These are phyloP conservation scores for Ogataea pilisensis DNA, from an alignment of 805 yeast species.

Conservation along the genomic window DNA sequence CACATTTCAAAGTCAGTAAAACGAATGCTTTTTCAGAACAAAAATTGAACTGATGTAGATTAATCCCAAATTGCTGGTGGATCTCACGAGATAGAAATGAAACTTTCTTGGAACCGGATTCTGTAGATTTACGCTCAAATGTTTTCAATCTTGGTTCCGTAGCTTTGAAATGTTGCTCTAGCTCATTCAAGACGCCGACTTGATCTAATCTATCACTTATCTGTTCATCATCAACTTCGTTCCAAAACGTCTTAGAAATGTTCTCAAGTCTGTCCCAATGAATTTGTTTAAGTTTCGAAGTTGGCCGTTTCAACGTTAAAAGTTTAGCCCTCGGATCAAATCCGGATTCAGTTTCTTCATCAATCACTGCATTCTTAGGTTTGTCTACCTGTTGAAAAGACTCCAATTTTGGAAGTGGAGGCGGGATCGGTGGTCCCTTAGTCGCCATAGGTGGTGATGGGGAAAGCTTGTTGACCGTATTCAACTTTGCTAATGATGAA, in stretches of 20 bases:
- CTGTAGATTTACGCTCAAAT: slow-evolving; percentile 30
- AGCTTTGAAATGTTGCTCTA: slow-evolving; percentile 55
- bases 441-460: background rate
- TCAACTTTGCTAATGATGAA: slow-evolving; percentile 3
- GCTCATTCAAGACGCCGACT: slow-evolving; percentile 61
- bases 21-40: slow-evolving; percentile 53
- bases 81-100: slow-evolving; percentile 64
- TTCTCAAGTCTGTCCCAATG: slow-evolving; percentile 77
- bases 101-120: slow-evolving; percentile 43
- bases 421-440: background rate
- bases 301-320: slow-evolving; percentile 16
- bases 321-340: slow-evolving; percentile 2
- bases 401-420: slow-evolving; percentile 7
- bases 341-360: background rate
- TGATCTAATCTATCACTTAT: slow-evolving; percentile 48
- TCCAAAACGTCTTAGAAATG: slow-evolving; percentile 64
- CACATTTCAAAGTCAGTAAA: slow-evolving; percentile 55
- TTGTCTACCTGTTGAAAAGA: background rate
- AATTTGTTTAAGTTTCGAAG: slow-evolving; percentile 60
- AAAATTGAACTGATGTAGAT: slow-evolving; percentile 58
- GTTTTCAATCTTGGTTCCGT: slow-evolving; percentile 22
- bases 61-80: slow-evolving; percentile 78
- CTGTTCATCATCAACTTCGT: slow-evolving; percentile 36
- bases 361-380: background rate
- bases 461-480: too few species aligned